Evolutionary conservation across 306 rosid species (phyloP).

Genomic region (Purshia tridentata): DNA sequence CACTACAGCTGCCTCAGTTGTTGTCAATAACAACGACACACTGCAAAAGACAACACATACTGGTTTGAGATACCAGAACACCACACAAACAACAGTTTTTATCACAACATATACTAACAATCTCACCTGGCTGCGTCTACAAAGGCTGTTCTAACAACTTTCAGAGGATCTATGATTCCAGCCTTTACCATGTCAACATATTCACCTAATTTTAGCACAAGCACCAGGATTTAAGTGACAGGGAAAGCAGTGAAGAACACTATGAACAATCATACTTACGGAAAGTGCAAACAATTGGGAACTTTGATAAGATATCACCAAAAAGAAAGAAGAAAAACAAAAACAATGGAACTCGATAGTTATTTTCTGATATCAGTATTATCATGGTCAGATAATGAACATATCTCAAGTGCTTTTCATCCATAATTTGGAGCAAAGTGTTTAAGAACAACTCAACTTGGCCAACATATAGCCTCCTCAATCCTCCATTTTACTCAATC

Average conservation of each 20-base stretch:
- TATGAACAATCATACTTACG: neutral
- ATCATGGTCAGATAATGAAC: neutral
- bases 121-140: conserved; percentile 90
- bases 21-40: conserved; percentile 75
- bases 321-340: neutral
- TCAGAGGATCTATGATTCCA: conserved; percentile 89
- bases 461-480: neutral
- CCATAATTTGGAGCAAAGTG: neutral
- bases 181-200: conserved; percentile 90
- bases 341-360: neutral
- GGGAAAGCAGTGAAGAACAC: neutral
- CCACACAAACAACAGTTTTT: neutral
- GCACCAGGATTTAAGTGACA: conserved; percentile 1
- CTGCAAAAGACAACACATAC: conserved; percentile 32
- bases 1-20: conserved; percentile 75
- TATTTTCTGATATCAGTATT: neutral
- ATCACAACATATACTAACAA: neutral
- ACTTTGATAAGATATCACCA: neutral
- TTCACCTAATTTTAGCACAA: conserved; percentile 50
- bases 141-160: conserved; percentile 88
- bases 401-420: neutral
- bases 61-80: conserved; percentile 9
- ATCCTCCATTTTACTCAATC: neutral
- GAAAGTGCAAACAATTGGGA: neutral
- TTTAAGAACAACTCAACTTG: neutral